phyloP scores from a whole-genome alignment of 1,139 yeast genomes.

The Geotrichum citri-aurantii region DNA sequence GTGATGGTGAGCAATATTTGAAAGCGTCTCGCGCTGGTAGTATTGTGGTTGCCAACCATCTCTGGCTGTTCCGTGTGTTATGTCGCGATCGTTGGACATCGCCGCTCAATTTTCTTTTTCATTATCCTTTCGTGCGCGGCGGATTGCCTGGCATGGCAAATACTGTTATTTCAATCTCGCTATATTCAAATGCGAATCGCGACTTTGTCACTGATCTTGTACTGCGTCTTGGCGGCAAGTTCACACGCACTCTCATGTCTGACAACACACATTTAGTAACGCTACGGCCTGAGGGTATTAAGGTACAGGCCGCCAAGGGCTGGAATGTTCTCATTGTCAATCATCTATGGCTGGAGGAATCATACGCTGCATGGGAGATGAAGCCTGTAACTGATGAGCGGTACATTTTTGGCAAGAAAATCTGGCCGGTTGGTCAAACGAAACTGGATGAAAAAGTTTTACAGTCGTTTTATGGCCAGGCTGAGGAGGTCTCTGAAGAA shows the following conservation, averaged over 20 bases:
- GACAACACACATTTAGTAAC: conserved; percentile 68
- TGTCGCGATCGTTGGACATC: conserved; percentile 50
- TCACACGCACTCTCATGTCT: conserved; percentile 56
- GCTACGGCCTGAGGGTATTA: conserved; percentile 62
- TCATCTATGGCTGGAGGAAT: conserved; percentile 88
- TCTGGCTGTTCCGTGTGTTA: conserved; percentile 69
- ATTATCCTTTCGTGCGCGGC: conserved; percentile 59
- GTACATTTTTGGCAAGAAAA: conserved; percentile 44
- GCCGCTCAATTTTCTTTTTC: conserved; percentile 56
- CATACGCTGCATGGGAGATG: conserved; percentile 55
- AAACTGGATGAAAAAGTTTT: conserved; percentile 42
- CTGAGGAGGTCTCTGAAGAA: conserved; percentile 16
- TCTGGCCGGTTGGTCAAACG: conserved; percentile 49
- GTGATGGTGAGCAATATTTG: conserved; percentile 3
- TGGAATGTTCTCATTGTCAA: conserved; percentile 64
- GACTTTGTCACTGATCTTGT: conserved; percentile 62
- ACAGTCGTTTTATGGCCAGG: conserved; percentile 38
- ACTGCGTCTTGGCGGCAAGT: conserved; percentile 65
- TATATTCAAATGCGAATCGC: conserved; percentile 81
- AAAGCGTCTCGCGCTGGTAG: conserved; percentile 31
- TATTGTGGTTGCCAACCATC: conserved; percentile 54
- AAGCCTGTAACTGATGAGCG: conserved; percentile 44
- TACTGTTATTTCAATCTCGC: conserved; percentile 60
- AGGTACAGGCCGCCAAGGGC: conserved; percentile 62
- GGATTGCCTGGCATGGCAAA: conserved; percentile 51